phyloP scores from a whole-genome alignment of 495 filamentous ascomycete species.

The Hypoxylon subgilvum region DNA sequence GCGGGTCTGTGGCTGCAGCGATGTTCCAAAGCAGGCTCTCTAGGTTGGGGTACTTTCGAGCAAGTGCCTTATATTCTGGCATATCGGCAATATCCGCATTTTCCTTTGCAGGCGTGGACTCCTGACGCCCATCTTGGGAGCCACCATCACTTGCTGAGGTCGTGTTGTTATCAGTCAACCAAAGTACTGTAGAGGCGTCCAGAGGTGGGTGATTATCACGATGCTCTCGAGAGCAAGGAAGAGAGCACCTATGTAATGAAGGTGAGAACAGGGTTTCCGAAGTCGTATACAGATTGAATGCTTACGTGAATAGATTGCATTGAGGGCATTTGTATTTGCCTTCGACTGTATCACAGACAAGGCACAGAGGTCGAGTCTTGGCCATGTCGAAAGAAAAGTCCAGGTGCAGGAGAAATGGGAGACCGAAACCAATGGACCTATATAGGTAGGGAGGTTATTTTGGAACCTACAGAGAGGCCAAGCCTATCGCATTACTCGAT shows the following conservation, averaged over 20 bases:
- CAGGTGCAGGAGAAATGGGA: background rate
- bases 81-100: slow-evolving; percentile 31
- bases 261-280: slow-evolving; percentile 1
- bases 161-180: background rate
- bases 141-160: background rate
- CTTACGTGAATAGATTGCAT: slow-evolving; percentile 64
- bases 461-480: too few species aligned
- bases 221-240: slow-evolving; percentile 70
- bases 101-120: background rate
- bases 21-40: slow-evolving; percentile 38
- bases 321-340: slow-evolving; percentile 68
- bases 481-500: too few species aligned
- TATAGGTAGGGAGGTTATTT: too few species aligned
- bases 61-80: slow-evolving; percentile 37
- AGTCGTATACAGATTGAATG: background rate
- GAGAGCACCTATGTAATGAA: slow-evolving; percentile 64
- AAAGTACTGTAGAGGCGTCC: background rate
- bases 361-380: slow-evolving; percentile 45
- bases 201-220: slow-evolving; percentile 46
- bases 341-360: slow-evolving; percentile 59
- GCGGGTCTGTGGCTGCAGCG: slow-evolving; percentile 40
- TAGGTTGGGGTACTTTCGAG: slow-evolving; percentile 36
- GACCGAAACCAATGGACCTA: background rate
- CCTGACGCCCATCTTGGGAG: background rate
- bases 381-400: slow-evolving; percentile 18